These are phyloP conservation scores for Abelmoschus esculentus DNA, from an alignment of 345 rosid genomes.

Conservation along the genomic window DNA sequence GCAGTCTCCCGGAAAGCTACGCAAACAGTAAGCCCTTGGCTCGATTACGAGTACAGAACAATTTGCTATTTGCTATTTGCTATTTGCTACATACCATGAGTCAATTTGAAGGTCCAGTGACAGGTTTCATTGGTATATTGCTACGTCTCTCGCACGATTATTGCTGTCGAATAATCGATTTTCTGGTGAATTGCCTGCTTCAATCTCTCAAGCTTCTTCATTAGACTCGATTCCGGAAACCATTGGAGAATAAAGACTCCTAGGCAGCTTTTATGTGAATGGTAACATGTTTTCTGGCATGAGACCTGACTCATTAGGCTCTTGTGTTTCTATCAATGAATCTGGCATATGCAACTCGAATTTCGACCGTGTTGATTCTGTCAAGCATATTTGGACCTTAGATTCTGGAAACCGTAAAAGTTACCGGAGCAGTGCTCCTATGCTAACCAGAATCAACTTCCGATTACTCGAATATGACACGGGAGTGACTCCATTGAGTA, in stretches of 20 bases:
- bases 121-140: slow-evolving; percentile 41
- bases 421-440: slow-evolving; percentile 36
- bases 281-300: slow-evolving; percentile 43
- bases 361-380: slow-evolving; percentile 43
- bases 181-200: slow-evolving; percentile 48
- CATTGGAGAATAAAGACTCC: slow-evolving; percentile 44
- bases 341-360: not conserved
- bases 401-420: slow-evolving; percentile 18
- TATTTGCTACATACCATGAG: too few relatives aligned
- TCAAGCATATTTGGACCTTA: slow-evolving; percentile 61
- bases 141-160: slow-evolving; percentile 36
- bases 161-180: slow-evolving; percentile 36
- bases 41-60: slow-evolving; percentile 58
- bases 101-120: slow-evolving; percentile 47
- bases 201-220: slow-evolving; percentile 44
- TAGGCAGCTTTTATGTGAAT: slow-evolving; percentile 36
- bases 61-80: slow-evolving; percentile 57
- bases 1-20: slow-evolving; percentile 50
- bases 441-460: slow-evolving; percentile 26
- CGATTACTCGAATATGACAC: slow-evolving; percentile 46
- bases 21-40: slow-evolving; percentile 40
- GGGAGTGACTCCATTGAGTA: slow-evolving; percentile 61
- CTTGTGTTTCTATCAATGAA: slow-evolving; percentile 36
- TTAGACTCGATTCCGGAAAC: slow-evolving; percentile 45
- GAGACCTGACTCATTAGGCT: slow-evolving; percentile 54